phyloP scores from a whole-genome alignment of 129 eudicot species.

The Smallanthus sonchifolius region DNA sequence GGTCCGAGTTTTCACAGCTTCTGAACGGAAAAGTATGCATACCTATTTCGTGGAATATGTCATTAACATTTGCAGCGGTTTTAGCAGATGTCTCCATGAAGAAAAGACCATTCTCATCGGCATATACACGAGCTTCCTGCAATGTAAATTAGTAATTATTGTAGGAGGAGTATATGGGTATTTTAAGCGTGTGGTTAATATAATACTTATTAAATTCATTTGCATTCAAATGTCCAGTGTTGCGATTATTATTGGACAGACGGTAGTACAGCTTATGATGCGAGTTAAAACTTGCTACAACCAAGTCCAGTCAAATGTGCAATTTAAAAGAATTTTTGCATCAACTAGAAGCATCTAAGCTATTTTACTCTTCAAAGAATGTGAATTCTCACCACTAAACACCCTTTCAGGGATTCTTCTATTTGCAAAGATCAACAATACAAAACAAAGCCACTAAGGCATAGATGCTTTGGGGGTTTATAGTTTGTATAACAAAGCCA shows the following conservation, averaged over 20 bases:
- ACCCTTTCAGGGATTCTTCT: neutral
- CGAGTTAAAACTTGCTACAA: slow-evolving; percentile 2
- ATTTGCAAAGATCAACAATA: neutral
- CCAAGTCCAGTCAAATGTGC: neutral
- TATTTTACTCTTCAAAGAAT: neutral
- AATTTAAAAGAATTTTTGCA: neutral
- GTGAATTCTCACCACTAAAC: neutral
- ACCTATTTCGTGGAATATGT: slow-evolving; percentile 89
- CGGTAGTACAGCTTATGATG: neutral
- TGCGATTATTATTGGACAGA: neutral
- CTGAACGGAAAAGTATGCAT: neutral
- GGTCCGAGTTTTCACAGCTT: neutral
- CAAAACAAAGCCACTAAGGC: neutral
- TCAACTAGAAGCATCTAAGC: neutral
- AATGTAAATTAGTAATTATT: slow-evolving; percentile 2
- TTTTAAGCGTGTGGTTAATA: neutral
- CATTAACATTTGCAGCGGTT: slow-evolving; percentile 89
- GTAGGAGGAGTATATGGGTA: neutral
- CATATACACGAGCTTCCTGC: slow-evolving; percentile 88
- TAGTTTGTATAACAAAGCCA: no score
- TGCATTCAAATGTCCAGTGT: slow-evolving; percentile 1
- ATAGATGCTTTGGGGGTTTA: neutral
- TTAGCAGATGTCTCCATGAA: slow-evolving; percentile 96
- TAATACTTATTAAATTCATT: neutral
- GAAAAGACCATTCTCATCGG: slow-evolving; percentile 89